A percentile compares a stretch with the other conserved stretches of the same genome.
phyloP scores from a whole-genome alignment of 1,139 yeast genomes.

The Magnusiomyces suaveolens region DNA sequence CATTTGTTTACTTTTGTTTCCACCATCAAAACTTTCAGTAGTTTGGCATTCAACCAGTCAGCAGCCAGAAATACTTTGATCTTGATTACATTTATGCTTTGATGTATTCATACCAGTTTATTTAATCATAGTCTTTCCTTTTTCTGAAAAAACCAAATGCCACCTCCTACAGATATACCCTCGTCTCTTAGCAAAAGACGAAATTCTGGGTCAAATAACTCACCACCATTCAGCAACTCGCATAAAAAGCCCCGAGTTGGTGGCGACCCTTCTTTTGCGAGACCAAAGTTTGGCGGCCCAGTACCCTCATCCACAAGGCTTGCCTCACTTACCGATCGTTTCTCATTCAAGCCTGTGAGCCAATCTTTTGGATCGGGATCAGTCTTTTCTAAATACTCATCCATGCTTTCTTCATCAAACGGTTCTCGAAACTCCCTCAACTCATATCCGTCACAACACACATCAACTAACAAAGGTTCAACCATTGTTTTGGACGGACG shows the following conservation, averaged over 20 bases:
- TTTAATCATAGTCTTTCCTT: too few species aligned
- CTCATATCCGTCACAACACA: conserved; percentile 5
- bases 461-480: conserved; percentile 2
- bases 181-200: background rate
- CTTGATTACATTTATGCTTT: too few species aligned
- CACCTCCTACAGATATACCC: too few species aligned
- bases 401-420: conserved; percentile 13
- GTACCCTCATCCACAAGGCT: conserved; percentile 14
- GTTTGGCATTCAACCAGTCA: too few species aligned
- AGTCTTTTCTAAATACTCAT: conserved; percentile 18
- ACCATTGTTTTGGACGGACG: conserved; percentile 10
- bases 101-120: too few species aligned
- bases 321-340: conserved; percentile 20
- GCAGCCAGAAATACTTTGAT: too few species aligned
- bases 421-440: conserved; percentile 5
- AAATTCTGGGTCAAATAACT: background rate
- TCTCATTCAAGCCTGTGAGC: conserved; percentile 16
- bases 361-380: conserved; percentile 14
- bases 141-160: too few species aligned
- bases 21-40: too few species aligned
- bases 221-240: background rate
- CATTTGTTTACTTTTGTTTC: too few species aligned
- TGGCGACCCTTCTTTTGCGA: background rate
- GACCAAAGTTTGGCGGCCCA: too few species aligned
- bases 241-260: background rate